Evolutionary conservation across 352 stramenopile species (phyloP).

Genomic region (Phytopythium mirpurense): DNA sequence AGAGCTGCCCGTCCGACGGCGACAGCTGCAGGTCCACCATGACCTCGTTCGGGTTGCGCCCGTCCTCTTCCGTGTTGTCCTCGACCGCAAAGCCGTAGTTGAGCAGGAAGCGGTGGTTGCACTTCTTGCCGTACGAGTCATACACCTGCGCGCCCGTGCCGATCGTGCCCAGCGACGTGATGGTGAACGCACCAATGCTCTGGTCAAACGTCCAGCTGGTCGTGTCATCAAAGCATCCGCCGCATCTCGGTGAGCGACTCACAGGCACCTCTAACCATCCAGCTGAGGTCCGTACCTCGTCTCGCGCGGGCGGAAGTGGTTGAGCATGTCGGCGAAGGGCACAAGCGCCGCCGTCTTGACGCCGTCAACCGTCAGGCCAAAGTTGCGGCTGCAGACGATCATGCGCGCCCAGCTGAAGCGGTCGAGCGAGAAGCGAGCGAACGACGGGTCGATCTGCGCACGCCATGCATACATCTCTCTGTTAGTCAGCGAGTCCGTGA

Average conservation of each 20-base stretch:
- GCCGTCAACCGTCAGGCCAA: constrained; percentile 96
- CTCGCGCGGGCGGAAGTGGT: constrained; percentile 98
- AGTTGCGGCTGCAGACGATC: constrained; percentile 99
- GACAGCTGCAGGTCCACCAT: constrained; percentile 81
- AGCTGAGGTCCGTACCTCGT: constrained; percentile 95
- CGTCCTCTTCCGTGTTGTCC: constrained; percentile 97
- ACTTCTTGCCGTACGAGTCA: constrained; percentile 99
- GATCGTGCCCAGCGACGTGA: constrained; percentile 84
- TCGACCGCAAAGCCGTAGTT: constrained; percentile 99
- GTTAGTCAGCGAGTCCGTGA: background rate
- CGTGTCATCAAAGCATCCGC: background rate
- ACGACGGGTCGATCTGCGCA: constrained; percentile 76
- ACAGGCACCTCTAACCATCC: no score
- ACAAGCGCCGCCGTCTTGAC: constrained; percentile 97
- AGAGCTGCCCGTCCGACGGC: constrained; percentile 56
- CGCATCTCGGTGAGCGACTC: no score
- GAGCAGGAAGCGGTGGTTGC: constrained; percentile 98
- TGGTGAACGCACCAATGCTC: constrained; percentile 81
- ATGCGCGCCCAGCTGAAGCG: constrained; percentile 99
- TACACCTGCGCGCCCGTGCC: constrained; percentile 93
- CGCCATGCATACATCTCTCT: background rate
- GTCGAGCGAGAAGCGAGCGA: constrained; percentile 92
- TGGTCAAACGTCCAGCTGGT: constrained; percentile 84
- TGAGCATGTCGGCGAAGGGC: constrained; percentile 99
- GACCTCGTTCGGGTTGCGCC: constrained; percentile 98